Conservation (phyloP, 345 rosid genomes). For the Anacardium occidentale region DNA sequence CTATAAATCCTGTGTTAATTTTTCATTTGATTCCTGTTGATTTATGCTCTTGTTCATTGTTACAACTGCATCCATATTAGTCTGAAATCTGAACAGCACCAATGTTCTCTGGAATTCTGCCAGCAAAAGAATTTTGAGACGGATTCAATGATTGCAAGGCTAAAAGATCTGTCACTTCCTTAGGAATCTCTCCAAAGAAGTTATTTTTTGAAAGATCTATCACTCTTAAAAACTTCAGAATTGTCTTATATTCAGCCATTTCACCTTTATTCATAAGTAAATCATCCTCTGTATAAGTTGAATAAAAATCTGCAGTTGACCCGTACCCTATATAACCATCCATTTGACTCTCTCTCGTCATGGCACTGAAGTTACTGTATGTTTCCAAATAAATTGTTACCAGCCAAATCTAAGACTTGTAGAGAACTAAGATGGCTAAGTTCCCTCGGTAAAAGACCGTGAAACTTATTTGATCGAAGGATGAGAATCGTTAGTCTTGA, state of each 20-base stretch:
- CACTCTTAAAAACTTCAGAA: conserved; percentile 6
- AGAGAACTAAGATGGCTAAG: conserved; percentile 7
- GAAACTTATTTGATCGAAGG: conserved; percentile 18
- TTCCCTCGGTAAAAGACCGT: conserved; percentile 19
- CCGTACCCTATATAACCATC: too few relatives aligned
- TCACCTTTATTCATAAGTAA: conserved; percentile 18
- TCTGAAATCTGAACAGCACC: too few relatives aligned
- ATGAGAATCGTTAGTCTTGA: not conserved
- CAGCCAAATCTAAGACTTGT: conserved; percentile 15
- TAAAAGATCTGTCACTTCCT: conserved; percentile 15
- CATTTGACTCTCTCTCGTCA: not conserved
- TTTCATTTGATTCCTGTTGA: too few relatives aligned
- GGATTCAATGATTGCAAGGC: conserved; percentile 22
- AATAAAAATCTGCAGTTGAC: too few relatives aligned
- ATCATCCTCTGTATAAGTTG: not conserved
- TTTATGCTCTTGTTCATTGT: too few relatives aligned
- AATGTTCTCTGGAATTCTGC: conserved; percentile 20
- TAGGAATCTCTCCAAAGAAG: conserved; percentile 15
- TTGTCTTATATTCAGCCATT: conserved; percentile 17
- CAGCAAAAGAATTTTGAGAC: conserved; percentile 13
- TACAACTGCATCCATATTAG: too few relatives aligned
- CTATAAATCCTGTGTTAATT: too few relatives aligned
- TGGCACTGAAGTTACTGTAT: not conserved
- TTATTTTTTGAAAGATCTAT: conserved; percentile 28
- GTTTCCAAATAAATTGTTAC: conserved; percentile 8